Conservation (phyloP, 306 rosid species). For the Arachis stenosperma region DNA sequence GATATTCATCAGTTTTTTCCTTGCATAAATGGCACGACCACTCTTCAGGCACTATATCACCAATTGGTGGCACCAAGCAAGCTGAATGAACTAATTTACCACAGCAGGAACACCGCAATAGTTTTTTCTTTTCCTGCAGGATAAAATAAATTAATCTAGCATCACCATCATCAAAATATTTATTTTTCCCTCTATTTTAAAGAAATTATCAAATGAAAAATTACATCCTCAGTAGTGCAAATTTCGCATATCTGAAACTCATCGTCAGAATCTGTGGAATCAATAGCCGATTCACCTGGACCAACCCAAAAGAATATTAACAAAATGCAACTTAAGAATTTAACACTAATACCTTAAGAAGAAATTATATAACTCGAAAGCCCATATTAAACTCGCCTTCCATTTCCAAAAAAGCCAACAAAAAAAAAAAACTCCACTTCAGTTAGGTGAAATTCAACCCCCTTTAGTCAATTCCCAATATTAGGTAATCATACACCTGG, state of each 20-base stretch:
- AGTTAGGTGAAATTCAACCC: too few species aligned
- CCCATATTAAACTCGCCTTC: too few species aligned
- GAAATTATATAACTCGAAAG: neutral
- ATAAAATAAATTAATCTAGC: conserved; percentile 33
- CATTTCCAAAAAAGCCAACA: too few species aligned
- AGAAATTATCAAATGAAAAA: conserved; percentile 11
- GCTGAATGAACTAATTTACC: conserved; percentile 80
- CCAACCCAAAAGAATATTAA: conserved; percentile 39
- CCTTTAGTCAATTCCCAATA: too few species aligned
- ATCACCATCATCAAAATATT: conserved; percentile 39
- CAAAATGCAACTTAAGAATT: conserved; percentile 28
- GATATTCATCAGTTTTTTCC: conserved; percentile 90
- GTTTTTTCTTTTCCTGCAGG: conserved; percentile 80
- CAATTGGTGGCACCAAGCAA: conserved; percentile 86
- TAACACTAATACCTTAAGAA: conserved; percentile 5
- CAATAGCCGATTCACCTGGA: conserved; percentile 93
- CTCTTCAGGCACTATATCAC: conserved; percentile 71
- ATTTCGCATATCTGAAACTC: conserved; percentile 97
- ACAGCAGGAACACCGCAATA: conserved; percentile 92
- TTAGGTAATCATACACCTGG: too few species aligned
- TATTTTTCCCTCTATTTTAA: neutral
- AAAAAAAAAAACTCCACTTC: too few species aligned
- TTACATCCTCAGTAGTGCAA: conserved; percentile 86
- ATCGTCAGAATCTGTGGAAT: conserved; percentile 90
- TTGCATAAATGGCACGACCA: conserved; percentile 96